Evolutionary conservation across 768 basidiomycete species (phyloP).

Genomic region (Clitopilus hobsonii): DNA sequence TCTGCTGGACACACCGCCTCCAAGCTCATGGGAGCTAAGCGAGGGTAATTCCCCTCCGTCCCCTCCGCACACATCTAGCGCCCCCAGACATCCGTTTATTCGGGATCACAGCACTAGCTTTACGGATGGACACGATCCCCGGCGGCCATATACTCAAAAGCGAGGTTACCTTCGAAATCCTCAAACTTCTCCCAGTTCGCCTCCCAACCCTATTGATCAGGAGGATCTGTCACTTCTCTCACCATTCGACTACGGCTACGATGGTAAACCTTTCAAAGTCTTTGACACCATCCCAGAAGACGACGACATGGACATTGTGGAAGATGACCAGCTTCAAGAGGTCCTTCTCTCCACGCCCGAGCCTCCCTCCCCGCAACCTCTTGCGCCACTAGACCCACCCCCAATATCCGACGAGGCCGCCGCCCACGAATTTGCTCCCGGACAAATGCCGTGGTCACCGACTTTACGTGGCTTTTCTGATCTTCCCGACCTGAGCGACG

Average conservation of each 20-base stretch:
- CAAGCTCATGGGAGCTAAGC: slow-evolving; percentile 3
- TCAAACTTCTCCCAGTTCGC: not conserved
- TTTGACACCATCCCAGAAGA: not conserved
- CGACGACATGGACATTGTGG: slow-evolving; percentile 6
- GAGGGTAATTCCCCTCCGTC: not conserved
- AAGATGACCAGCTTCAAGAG: slow-evolving; percentile 10
- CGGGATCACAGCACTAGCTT: not conserved
- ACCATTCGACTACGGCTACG: not conserved
- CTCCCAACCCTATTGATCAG: not conserved
- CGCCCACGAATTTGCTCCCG: not conserved
- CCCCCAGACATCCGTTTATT: not conserved
- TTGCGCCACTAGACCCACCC: slow-evolving; percentile 2
- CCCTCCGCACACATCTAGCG: not conserved
- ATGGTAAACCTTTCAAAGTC: not conserved
- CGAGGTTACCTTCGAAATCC: not conserved
- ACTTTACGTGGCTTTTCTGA: not conserved
- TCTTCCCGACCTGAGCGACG: slow-evolving; percentile 16
- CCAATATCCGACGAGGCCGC: not conserved
- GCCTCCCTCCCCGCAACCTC: slow-evolving; percentile 10
- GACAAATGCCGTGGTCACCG: not conserved
- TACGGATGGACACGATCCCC: not conserved
- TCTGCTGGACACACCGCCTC: slow-evolving; percentile 3
- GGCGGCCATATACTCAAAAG: not conserved
- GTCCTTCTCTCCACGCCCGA: slow-evolving; percentile 18
- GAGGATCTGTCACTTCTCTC: not conserved